Base-by-base conservation (phyloP, 257 asterid species). In the Nicotiana tomentosiformis region DNA sequence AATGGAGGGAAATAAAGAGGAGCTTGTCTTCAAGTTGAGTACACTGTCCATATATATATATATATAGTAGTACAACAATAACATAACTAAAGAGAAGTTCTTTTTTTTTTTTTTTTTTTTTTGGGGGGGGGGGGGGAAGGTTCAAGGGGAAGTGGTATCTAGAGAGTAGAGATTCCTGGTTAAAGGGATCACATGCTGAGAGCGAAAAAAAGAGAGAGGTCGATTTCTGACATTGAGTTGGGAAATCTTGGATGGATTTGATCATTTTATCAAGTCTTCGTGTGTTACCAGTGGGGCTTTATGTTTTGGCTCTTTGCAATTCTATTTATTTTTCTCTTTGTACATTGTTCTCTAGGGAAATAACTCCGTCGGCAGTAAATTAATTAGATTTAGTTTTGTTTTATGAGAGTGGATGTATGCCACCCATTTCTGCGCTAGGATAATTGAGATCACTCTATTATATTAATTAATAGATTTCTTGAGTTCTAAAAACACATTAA, bases 81-180 rank as follows among this genome's bases (percentile, higher is more conserved):
- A 14, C 62, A 23, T 26, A 74, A 20, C 26, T 26, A 53, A 46
- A 46, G 16, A 26, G 8, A 66, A 7, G 17, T 51, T 14, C 57
- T 14, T 61, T 7, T 2, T 3, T 30, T 23, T 4, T 37, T 17
- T 4, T 3, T 10, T 51, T 10, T 51, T 10, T 10, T 10, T 10
- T 6, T 23, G 23, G 18, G 20, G 26, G 10, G 80, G 15, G 39
- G 7, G 80, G 61, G 23, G 20, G 18, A 12, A 46, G 39, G 61
- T 74, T 49, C 62, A 49, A 74, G 62, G 80, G 1, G 61, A 49
- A 49, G 43, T 74, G 62, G 80, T 74, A 74, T 74, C 62, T 74
- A 12, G 62, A 74, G 37, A 74, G 39, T 74, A 12, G 80, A 74
- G 37, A 74, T 74, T 74, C 80, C 62, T 74, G 32, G 80, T 26